Conservation (phyloP, 805 yeast genomes). For the Lachancea waltii region DNA sequence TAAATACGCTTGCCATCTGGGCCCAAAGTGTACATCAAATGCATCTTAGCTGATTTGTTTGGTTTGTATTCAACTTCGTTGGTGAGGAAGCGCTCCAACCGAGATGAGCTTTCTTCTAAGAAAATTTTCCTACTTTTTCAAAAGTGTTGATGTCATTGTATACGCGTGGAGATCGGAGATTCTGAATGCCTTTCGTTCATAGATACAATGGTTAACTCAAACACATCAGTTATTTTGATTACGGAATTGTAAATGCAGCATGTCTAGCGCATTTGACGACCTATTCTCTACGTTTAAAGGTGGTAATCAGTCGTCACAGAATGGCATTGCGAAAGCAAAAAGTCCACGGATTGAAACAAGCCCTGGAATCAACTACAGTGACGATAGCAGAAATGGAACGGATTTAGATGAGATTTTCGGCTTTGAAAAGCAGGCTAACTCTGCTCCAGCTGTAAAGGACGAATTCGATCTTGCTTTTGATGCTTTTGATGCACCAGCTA, state of each 20-base stretch:
- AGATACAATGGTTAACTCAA: background rate
- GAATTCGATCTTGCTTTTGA: conserved; percentile 23
- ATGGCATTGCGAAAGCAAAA: background rate
- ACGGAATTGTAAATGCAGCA: no score
- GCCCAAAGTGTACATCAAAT: conserved; percentile 96
- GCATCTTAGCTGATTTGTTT: conserved; percentile 51
- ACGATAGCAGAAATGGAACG: background rate
- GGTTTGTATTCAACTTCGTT: background rate
- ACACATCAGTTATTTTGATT: no score
- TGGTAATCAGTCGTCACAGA: conserved; percentile 1
- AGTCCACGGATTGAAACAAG: background rate
- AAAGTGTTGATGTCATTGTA: background rate
- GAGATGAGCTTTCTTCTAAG: conserved; percentile 1
- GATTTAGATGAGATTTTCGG: conserved; percentile 4
- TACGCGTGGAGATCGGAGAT: background rate
- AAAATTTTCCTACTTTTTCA: background rate
- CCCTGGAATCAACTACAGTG: background rate
- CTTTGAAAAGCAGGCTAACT: background rate
- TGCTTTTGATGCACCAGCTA: conserved; percentile 10
- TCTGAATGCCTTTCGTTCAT: background rate
- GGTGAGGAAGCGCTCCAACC: background rate
- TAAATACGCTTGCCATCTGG: conserved; percentile 93
- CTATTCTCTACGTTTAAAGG: conserved; percentile 32
- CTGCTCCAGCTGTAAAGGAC: conserved; percentile 7
- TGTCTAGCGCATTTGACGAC: conserved; percentile 40